phyloP scores from a whole-genome alignment of 1,284 basidiomycete species.

The Apiotrichum sp. region DNA sequence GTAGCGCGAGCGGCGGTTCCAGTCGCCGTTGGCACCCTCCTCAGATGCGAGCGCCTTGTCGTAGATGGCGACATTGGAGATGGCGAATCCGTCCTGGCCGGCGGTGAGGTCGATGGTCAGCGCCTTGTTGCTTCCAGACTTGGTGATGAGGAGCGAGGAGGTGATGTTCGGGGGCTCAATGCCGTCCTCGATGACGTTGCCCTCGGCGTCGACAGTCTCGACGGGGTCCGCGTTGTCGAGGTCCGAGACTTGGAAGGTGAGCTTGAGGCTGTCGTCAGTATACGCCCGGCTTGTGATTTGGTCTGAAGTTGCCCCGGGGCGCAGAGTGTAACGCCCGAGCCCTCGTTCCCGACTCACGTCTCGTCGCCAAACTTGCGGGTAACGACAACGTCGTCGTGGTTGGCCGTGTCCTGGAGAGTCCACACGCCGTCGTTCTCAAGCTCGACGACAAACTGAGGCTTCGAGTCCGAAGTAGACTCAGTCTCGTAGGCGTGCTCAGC shows the following conservation, averaged over 20 bases:
- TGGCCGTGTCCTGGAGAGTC: constrained; percentile 70
- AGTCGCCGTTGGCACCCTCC: constrained; percentile 82
- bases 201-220: constrained; percentile 16
- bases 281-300: background rate
- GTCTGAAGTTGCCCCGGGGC: no score
- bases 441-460: constrained; percentile 69
- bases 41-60: constrained; percentile 75
- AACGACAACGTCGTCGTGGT: constrained; percentile 77
- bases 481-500: constrained; percentile 84
- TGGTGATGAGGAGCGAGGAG: constrained; percentile 65
- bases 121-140: constrained; percentile 56
- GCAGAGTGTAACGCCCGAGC: background rate
- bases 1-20: constrained; percentile 83
- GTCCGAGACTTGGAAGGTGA: constrained; percentile 47
- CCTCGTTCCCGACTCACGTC: constrained; percentile 53
- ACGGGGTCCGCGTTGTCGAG: constrained; percentile 29
- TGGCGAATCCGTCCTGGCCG: constrained; percentile 74
- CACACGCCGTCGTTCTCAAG: constrained; percentile 73
- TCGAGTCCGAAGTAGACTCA: constrained; percentile 54
- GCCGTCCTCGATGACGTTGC: constrained; percentile 28
- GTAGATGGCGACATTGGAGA: constrained; percentile 79
- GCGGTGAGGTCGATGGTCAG: constrained; percentile 73
- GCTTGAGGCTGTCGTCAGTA: constrained; percentile 30
- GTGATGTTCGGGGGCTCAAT: constrained; percentile 61
- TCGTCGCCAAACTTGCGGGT: constrained; percentile 86